phyloP scores from a whole-genome alignment of 2,329 filamentous ascomycete genomes.

The Huntiella abstrusa region DNA sequence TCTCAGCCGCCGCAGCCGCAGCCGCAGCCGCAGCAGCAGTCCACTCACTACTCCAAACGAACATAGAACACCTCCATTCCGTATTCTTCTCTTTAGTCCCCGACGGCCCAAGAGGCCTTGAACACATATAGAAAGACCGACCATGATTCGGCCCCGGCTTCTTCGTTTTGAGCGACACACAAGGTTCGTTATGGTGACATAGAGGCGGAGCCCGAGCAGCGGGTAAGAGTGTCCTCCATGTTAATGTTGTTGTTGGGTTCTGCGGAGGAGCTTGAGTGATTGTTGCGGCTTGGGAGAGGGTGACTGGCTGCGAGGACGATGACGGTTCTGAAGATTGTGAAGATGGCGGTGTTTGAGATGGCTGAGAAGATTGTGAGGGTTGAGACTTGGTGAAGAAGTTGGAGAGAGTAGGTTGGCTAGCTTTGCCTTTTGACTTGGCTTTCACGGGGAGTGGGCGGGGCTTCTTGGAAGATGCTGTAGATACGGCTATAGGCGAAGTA shows the following conservation, averaged over 20 bases:
- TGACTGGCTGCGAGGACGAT: slow-evolving; percentile 1
- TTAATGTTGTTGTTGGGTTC: slow-evolving; percentile 35
- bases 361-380: slow-evolving; percentile 24
- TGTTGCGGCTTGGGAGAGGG: slow-evolving; percentile 17
- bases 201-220: neutral
- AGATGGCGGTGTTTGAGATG: neutral
- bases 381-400: slow-evolving; percentile 49
- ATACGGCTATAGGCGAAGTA: neutral
- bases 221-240: slow-evolving; percentile 66
- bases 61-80: slow-evolving; percentile 74
- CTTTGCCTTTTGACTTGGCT: slow-evolving; percentile 15
- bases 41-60: slow-evolving; percentile 52
- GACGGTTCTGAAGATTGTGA: neutral
- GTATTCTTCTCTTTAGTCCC: slow-evolving; percentile 71
- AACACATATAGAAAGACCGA: slow-evolving; percentile 44
- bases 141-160: slow-evolving; percentile 73
- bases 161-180: slow-evolving; percentile 66
- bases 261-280: slow-evolving; percentile 44
- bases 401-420: slow-evolving; percentile 37
- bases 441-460: too few species aligned
- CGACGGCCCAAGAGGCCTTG: slow-evolving; percentile 61
- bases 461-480: too few species aligned
- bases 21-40: slow-evolving; percentile 14
- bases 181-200: slow-evolving; percentile 80
- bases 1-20: too few species aligned